Percentiles rank a stretch among this genome's conserved stretches.
phyloP scores from a whole-genome alignment of 331 rosid genomes.

The Arachis monticola region DNA sequence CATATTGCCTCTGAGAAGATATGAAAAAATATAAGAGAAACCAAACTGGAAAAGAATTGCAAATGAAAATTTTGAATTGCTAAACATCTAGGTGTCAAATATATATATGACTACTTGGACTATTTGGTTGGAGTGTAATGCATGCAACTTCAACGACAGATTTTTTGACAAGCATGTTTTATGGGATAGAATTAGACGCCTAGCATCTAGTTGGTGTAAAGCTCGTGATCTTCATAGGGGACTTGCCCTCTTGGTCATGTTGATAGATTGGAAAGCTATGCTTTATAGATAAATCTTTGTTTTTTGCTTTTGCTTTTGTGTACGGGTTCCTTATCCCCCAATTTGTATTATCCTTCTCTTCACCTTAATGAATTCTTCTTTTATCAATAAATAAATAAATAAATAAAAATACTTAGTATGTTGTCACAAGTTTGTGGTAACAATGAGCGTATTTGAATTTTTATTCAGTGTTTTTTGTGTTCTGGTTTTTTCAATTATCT shows the following conservation, averaged over 20 bases:
- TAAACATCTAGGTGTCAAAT: slow-evolving; percentile 21
- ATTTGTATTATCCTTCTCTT: too few species aligned
- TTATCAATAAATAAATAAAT: background rate
- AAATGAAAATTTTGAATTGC: slow-evolving; percentile 30
- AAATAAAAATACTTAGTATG: slow-evolving; percentile 12
- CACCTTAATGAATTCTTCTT: too few species aligned
- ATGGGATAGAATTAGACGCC: too few species aligned
- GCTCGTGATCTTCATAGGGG: too few species aligned
- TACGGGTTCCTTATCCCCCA: background rate
- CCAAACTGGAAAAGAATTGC: background rate
- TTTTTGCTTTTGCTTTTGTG: too few species aligned
- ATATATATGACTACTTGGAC: slow-evolving; percentile 5
- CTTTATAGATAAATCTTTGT: too few species aligned
- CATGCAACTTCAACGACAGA: too few species aligned
- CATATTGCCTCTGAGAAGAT: background rate
- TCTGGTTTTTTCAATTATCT: slow-evolving; percentile 31
- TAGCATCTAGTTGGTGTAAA: too few species aligned
- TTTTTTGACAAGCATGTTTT: too few species aligned
- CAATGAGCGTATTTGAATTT: background rate
- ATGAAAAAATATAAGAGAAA: background rate
- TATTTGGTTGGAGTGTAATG: background rate
- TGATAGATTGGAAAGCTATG: background rate
- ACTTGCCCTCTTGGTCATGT: too few species aligned
- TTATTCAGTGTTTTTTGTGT: slow-evolving; percentile 27
- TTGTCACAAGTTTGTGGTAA: slow-evolving; percentile 10